Evolutionary conservation across 257 asterid species (phyloP).

Genomic region (Nicotiana knightiana): DNA sequence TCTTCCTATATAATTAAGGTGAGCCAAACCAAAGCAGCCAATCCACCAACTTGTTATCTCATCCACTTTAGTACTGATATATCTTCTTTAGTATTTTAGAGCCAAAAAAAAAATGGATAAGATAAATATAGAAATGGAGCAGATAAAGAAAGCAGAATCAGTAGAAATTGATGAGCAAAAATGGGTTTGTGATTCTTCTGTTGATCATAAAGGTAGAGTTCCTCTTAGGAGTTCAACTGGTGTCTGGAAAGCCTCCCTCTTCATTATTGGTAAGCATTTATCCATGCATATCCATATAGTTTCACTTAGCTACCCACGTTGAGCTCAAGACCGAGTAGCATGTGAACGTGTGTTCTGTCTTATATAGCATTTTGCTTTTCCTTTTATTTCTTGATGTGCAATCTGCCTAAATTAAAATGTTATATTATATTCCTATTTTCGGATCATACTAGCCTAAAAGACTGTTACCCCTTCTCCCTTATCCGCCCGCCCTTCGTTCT

Average conservation of each 20-base stretch:
- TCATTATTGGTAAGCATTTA: conserved; percentile 60
- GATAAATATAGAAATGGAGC: conserved; percentile 33
- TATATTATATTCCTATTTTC: no score
- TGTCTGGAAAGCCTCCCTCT: conserved; percentile 85
- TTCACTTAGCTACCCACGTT: no score
- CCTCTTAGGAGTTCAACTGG: conserved; percentile 80
- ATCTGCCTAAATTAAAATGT: no score
- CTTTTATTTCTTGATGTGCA: no score
- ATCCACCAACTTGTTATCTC: conserved; percentile 12
- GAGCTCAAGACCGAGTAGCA: no score
- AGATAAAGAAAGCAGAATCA: conserved; percentile 20
- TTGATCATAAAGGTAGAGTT: conserved; percentile 61
- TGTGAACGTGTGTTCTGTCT: no score
- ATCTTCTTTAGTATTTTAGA: not conserved
- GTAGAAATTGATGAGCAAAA: conserved; percentile 40
- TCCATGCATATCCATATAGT: not conserved
- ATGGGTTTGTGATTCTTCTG: conserved; percentile 73
- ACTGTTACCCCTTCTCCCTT: no score
- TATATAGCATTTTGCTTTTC: no score
- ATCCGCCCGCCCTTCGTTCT: no score
- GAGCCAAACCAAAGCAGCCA: conserved; percentile 19
- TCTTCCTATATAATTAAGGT: conserved; percentile 27
- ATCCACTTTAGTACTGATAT: not conserved
- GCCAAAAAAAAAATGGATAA: not conserved
- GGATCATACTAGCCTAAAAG: no score